Percentiles rank a stretch among this genome's conserved stretches.
phyloP scores from a whole-genome alignment of 148 eudicot genomes.

The Dysphania ambrosioides region DNA sequence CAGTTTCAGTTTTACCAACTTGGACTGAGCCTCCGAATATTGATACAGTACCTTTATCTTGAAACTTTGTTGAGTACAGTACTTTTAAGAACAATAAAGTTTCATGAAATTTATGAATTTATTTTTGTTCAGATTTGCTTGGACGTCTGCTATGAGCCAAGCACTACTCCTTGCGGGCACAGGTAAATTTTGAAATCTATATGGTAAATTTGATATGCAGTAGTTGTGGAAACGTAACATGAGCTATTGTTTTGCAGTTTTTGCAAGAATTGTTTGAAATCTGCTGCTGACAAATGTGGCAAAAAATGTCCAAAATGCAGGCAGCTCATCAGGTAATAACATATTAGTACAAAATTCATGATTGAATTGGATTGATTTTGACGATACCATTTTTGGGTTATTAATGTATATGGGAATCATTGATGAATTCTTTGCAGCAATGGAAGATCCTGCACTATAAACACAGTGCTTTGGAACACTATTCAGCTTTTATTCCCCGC shows the following conservation, averaged over 20 bases:
- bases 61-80: background rate
- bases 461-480: slow-evolving; percentile 99
- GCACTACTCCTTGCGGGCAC: slow-evolving; percentile 97
- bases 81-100: too few relatives aligned
- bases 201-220: background rate
- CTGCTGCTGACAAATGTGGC: slow-evolving; percentile 93
- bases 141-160: slow-evolving; percentile 94
- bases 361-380: background rate
- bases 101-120: slow-evolving; percentile 5
- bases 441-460: slow-evolving; percentile 88
- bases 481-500: slow-evolving; percentile 87
- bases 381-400: background rate
- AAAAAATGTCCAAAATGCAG: slow-evolving; percentile 89
- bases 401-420: background rate
- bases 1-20: background rate
- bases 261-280: slow-evolving; percentile 81
- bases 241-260: slow-evolving; percentile 46
- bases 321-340: slow-evolving; percentile 71
- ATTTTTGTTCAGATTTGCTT: slow-evolving; percentile 65
- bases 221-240: background rate
- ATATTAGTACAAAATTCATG: background rate
- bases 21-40: background rate
- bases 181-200: slow-evolving; percentile 39
- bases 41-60: too few relatives aligned
- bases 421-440: slow-evolving; percentile 39